Base-by-base conservation (phyloP, 2,329 filamentous ascomycete species). In the Cyanodermella asteris region DNA sequence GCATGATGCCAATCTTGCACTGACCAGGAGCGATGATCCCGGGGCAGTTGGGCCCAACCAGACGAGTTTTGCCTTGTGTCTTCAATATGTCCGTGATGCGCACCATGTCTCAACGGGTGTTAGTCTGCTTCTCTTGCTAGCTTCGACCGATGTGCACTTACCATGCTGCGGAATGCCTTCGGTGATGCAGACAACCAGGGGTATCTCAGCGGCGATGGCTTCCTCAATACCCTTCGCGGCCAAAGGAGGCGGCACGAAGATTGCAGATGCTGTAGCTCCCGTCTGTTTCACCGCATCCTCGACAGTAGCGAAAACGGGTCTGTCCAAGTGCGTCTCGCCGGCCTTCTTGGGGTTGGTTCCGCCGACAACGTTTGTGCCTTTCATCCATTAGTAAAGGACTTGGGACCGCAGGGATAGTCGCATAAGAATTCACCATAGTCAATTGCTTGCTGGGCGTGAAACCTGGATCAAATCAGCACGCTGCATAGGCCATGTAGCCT, bases 1-100 rank as follows among this genome's bases (percentile, higher is more conserved):
- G 80, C 87, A 97, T 94, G 61, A 97, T 97, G 49, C 87, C 87
- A 47, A 97, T 94, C 64, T 97, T 97, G 71, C 87, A 97, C 69
- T 91, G 84, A 43, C 84, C 87, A 57, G 64, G 65, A 48, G 65
- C 84, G 54, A 94, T 94, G 56, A 94, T 84, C 51, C 84, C 87
- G 36, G 87, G 87, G 64, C 87, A 97, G 64, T 94, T 97, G 46
- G 84, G 84, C 39, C 84, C 84, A 34, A 94, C 81, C 44, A 97
- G 67, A 48, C 87, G 76, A 39, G 84, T 93, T 69, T 94, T 94
- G 63, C 60, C 72, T 61, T 97, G 87, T 28, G 82, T 78, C 68
- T 93, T 94, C 50, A 97, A 68, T 53, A 94, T 91, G 52, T 81
- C 71, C 50, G 87, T 93, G 54, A 94, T 91, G 59, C 84, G 81